These are phyloP conservation scores for Pisolithus microcarpus DNA, from an alignment of 768 basidiomycete genomes.

Conservation along the genomic window DNA sequence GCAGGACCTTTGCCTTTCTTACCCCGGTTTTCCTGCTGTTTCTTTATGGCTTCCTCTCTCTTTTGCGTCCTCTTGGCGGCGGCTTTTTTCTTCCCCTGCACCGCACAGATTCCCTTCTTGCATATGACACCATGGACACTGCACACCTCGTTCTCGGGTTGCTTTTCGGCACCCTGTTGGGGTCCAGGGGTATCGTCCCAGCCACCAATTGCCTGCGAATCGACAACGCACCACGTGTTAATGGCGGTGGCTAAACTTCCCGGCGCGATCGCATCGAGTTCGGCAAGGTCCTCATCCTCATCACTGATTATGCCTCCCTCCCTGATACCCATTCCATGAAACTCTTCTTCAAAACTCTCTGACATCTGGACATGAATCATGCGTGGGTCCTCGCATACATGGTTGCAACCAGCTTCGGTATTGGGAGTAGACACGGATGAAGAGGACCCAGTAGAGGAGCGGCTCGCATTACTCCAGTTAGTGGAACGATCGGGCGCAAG, in stretches of 20 bases:
- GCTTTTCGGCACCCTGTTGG: constrained; percentile 9
- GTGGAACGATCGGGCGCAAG: constrained; percentile 3
- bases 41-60: constrained; percentile 12
- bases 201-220: neutral
- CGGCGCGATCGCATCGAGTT: constrained; percentile 21
- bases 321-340: constrained; percentile 18
- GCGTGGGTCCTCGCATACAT: constrained; percentile 18
- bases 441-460: constrained; percentile 19
- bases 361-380: constrained; percentile 16
- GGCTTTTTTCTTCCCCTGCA: constrained; percentile 25
- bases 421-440: constrained; percentile 21
- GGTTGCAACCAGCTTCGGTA: constrained; percentile 20
- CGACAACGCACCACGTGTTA: constrained; percentile 2
- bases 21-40: constrained; percentile 7
- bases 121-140: constrained; percentile 28
- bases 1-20: constrained; percentile 14
- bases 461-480: constrained; percentile 12
- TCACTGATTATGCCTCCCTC: neutral
- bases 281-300: constrained; percentile 9
- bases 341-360: constrained; percentile 24
- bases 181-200: constrained; percentile 21
- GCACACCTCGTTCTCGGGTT: constrained; percentile 15
- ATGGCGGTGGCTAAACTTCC: constrained; percentile 9
- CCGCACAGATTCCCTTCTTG: constrained; percentile 31
- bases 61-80: constrained; percentile 11